Percentiles rank a stretch among this genome's conserved stretches.
phyloP scores from a whole-genome alignment of 2,329 filamentous ascomycete species.

The Parafenestella ontariensis region DNA sequence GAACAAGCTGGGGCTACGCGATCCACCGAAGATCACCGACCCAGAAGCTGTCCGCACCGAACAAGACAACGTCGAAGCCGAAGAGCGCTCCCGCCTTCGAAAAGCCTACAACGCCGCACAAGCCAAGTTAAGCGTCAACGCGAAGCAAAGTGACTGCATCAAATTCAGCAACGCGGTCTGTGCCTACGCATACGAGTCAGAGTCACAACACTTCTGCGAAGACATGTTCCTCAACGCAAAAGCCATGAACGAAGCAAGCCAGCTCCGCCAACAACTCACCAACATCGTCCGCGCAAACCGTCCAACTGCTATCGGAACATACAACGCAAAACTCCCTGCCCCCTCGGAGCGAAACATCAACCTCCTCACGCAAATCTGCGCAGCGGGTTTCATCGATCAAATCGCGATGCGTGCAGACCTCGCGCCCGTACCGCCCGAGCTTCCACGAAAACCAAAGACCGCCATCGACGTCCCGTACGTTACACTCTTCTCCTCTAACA shows the following conservation, averaged over 20 bases:
- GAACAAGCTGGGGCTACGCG: slow-evolving; percentile 72
- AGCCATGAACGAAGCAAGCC: slow-evolving; percentile 82
- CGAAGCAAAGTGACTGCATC: slow-evolving; percentile 80
- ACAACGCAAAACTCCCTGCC: slow-evolving; percentile 61
- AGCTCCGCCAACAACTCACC: slow-evolving; percentile 82
- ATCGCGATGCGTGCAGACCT: slow-evolving; percentile 90
- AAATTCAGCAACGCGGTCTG: slow-evolving; percentile 89
- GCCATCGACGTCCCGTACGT: slow-evolving; percentile 93
- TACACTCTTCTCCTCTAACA: slow-evolving; percentile 75
- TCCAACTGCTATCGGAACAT: slow-evolving; percentile 52
- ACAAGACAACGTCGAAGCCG: slow-evolving; percentile 74
- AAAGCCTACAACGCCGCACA: slow-evolving; percentile 75
- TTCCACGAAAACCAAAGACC: slow-evolving; percentile 72
- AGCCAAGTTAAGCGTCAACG: slow-evolving; percentile 78
- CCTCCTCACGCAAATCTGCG: slow-evolving; percentile 87
- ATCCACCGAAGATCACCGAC: slow-evolving; percentile 54
- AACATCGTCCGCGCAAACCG: slow-evolving; percentile 80
- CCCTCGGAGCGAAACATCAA: slow-evolving; percentile 71
- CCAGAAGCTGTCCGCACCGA: slow-evolving; percentile 58
- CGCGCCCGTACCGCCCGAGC: slow-evolving; percentile 67
- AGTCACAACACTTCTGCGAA: slow-evolving; percentile 75
- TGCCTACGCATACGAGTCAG: slow-evolving; percentile 66
- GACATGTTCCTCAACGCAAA: slow-evolving; percentile 87
- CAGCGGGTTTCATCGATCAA: slow-evolving; percentile 92
- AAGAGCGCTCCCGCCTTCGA: slow-evolving; percentile 69